Evolutionary conservation across 1,139 yeast species (phyloP).

Genomic region (Kodamaea anthophila): DNA sequence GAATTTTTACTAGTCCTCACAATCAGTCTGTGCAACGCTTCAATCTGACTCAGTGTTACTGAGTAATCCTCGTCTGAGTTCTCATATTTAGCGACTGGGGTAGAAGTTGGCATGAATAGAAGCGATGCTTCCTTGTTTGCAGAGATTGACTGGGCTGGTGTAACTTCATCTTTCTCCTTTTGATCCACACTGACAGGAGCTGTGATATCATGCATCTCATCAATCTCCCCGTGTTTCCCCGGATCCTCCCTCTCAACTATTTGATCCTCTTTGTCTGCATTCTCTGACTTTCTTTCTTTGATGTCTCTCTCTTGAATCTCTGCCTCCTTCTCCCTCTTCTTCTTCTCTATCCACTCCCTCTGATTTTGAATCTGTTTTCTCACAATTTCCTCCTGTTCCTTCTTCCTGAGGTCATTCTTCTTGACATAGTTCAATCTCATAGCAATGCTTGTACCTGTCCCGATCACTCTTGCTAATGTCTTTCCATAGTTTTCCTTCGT

Average conservation of each 20-base stretch:
- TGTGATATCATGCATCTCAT: background rate
- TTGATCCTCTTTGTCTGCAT: conserved; percentile 1
- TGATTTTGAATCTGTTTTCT: conserved; percentile 13
- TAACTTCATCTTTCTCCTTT: too few relatives aligned
- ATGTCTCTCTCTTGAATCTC: conserved; percentile 2
- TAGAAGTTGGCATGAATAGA: too few relatives aligned
- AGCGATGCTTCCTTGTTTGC: too few relatives aligned
- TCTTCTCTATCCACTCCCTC: conserved; percentile 8
- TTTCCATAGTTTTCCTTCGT: conserved; percentile 6
- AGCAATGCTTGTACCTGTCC: conserved; percentile 14
- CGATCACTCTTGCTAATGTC: conserved; percentile 10
- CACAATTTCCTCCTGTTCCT: conserved; percentile 9
- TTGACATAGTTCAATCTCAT: conserved; percentile 17
- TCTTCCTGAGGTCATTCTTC: too few relatives aligned
- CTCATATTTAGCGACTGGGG: too few relatives aligned
- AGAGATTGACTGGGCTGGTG: too few relatives aligned
- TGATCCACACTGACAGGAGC: background rate
- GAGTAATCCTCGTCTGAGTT: conserved; percentile 44
- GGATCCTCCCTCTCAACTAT: conserved; percentile 1
- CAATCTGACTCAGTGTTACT: too few relatives aligned
- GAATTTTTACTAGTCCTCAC: too few relatives aligned
- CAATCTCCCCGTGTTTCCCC: conserved; percentile 1
- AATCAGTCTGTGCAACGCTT: too few relatives aligned
- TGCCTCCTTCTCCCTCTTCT: conserved; percentile 8
- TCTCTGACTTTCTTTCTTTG: conserved; percentile 1